Base-by-base conservation (phyloP, 2,329 filamentous ascomycete species). In the Monosporascus sp. region DNA sequence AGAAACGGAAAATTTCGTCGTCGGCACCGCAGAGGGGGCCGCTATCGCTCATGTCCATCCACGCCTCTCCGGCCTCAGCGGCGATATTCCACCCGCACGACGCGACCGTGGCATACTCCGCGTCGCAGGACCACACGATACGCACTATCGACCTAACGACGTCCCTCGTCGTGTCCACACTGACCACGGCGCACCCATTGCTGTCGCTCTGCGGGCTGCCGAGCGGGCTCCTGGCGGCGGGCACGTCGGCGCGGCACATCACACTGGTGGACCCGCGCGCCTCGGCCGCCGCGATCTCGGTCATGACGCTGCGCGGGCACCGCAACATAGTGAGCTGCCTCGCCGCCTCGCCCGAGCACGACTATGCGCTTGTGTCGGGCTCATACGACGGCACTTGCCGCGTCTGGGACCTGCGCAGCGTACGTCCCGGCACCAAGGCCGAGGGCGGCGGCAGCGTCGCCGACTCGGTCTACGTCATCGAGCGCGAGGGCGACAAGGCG, bases 141-240 rank as follows among this genome's bases (percentile, higher is more conserved):
- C 87, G 87, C 58, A 97, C 94, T 0, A 88, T 96, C 74, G 94
- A 99, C 74, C 80, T 99, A 47, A 86, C 91, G 0, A 97, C 93
- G 1, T 79, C 83, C 51, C 76, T 78, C 27, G 82, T 89, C 54
- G 90, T 97, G 43, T 89, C 90, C 66, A 90, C 89, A 4, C 80
- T 94, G 52, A 88, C 89, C 1, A 94, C 91, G 0, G 84, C 89
- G 52, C 89, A 96, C 70, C 84, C 91, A 1, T 80, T 99, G 7
- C 81, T 96, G 55, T 91, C 87, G 31, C 78, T 97, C 6, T 81
- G 84, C 58, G 85, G 91, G 6, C 76, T 99, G 15, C 83, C 84
- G 2, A 79, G 84, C 73, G 80, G 65, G 73, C 73, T 84, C 24
- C 70, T 87, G 52, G 83, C 83, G 3, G 87, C 90, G 22, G 94